Base-by-base conservation (phyloP, 2,329 filamentous ascomycete genomes). In the Colletotrichum euphorbiae region DNA sequence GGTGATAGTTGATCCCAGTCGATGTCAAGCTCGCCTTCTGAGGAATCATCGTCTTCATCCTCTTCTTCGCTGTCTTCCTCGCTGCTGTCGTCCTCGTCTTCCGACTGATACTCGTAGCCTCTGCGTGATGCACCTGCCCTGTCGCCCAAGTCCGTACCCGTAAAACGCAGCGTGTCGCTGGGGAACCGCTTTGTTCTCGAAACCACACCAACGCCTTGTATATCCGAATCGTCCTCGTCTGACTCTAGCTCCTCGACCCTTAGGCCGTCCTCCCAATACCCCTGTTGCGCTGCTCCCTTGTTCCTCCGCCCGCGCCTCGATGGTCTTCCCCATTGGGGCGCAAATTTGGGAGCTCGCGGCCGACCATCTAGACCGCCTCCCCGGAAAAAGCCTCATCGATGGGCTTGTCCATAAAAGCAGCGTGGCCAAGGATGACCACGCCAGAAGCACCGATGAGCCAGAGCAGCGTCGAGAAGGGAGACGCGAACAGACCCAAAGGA, bases 321-420 rank as follows among this genome's bases (percentile, higher is more conserved):
- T 96, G 94, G 93, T 98, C 95, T 98, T 98, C 94, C 95, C 95
- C 93, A 94, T 89, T 86, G 91, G 93, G 94, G 94, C 94, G 91
- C 90, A 87, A 82, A 84, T 90, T 90, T 87, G 88, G 94, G 95
- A 97, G 94, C 91, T 96, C 92, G 96, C 96, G 95, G 95, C 93
- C 95, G 96, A 98, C 94, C 94, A 97, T 88, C 90, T 98, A 99
- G 92, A 99, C 96, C 94, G 96, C 95, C 95, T 99, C 96, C 94
- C 97, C 96, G 88, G 95, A 98, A 98, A 99, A 99, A 98, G 94
- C 94, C 94, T 97, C 95, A 90, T 98, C 96, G 86, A 98, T 97
- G 69, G 95, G 95, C 89, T 97, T 98, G 80, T 98, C 95, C 91
- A 98, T 90, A 79, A 98, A 89, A 71, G 94, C 88, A 74, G 96